Conservation (phyloP, 2,329 filamentous ascomycete genomes). For the Talaromyces funiculosus region DNA sequence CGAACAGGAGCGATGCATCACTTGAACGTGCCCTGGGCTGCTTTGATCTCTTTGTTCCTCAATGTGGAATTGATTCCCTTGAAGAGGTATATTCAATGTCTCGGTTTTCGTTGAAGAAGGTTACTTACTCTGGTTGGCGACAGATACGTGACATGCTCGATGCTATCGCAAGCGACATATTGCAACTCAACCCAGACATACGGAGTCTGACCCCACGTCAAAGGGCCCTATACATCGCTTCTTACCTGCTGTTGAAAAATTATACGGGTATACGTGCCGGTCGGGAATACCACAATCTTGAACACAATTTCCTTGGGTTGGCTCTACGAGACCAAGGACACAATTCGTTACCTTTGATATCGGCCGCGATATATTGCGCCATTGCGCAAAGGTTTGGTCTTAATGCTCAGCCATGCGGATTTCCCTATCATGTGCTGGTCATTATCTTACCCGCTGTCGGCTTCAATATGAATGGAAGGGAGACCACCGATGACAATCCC, state of each 20-base stretch:
- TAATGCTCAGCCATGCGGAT: constrained; percentile 70
- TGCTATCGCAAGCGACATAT: constrained; percentile 54
- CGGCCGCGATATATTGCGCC: constrained; percentile 77
- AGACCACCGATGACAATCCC: constrained; percentile 19
- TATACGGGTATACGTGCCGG: constrained; percentile 67
- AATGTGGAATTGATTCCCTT: constrained; percentile 66
- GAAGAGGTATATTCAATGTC: constrained; percentile 51
- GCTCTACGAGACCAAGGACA: constrained; percentile 68
- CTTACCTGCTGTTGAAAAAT: constrained; percentile 62
- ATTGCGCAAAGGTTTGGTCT: constrained; percentile 70
- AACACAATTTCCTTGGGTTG: constrained; percentile 83
- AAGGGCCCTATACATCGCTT: constrained; percentile 62
- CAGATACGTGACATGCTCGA: constrained; percentile 63
- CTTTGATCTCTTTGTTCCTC: constrained; percentile 84
- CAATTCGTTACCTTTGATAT: constrained; percentile 78
- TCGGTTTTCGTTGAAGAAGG: not conserved
- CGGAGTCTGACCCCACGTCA: constrained; percentile 55
- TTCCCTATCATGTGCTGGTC: constrained; percentile 79
- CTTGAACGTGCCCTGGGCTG: constrained; percentile 72
- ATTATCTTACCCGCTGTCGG: constrained; percentile 62
- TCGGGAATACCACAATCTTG: constrained; percentile 67
- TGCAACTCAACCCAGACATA: constrained; percentile 48
- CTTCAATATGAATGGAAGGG: constrained; percentile 53
- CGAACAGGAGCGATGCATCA: constrained; percentile 45
- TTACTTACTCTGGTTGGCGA: constrained; percentile 7